phyloP scores from a whole-genome alignment of 441 rosid species.

The Gossypium trilobum region DNA sequence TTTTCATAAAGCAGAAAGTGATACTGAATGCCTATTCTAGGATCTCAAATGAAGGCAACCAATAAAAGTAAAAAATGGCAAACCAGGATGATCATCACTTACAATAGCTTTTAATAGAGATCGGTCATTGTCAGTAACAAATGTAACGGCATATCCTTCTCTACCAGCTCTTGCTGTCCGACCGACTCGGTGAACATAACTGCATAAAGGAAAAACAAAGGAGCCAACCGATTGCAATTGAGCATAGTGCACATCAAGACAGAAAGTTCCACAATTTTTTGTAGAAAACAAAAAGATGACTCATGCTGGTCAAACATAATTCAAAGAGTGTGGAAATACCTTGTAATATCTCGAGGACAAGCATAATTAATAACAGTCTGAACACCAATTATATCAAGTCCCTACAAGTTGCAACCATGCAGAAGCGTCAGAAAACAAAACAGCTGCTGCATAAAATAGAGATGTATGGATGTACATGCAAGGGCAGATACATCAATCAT shows the following conservation, averaged over 20 bases:
- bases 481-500: neutral
- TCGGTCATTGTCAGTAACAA: constrained; percentile 84
- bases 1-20: neutral
- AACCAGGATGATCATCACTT: constrained; percentile 27
- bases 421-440: constrained; percentile 14
- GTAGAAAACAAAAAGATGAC: constrained; percentile 6
- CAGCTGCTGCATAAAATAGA: neutral
- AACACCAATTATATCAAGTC: constrained; percentile 96
- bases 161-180: constrained; percentile 97
- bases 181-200: constrained; percentile 94
- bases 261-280: neutral
- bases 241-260: neutral
- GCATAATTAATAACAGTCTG: constrained; percentile 90
- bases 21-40: neutral
- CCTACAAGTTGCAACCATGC: constrained; percentile 36
- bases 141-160: constrained; percentile 94
- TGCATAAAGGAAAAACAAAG: constrained; percentile 25
- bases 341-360: constrained; percentile 92
- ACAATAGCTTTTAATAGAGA: constrained; percentile 91
- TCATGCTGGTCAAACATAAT: neutral
- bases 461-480: neutral
- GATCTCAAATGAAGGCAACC: neutral
- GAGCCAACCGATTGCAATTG: constrained; percentile 3
- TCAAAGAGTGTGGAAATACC: constrained; percentile 30
- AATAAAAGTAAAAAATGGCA: neutral